A percentile compares a stretch with the other conserved stretches of the same genome.
phyloP scores from a whole-genome alignment of 2,329 filamentous ascomycete genomes.

The Ophiosphaerella herpotricha region DNA sequence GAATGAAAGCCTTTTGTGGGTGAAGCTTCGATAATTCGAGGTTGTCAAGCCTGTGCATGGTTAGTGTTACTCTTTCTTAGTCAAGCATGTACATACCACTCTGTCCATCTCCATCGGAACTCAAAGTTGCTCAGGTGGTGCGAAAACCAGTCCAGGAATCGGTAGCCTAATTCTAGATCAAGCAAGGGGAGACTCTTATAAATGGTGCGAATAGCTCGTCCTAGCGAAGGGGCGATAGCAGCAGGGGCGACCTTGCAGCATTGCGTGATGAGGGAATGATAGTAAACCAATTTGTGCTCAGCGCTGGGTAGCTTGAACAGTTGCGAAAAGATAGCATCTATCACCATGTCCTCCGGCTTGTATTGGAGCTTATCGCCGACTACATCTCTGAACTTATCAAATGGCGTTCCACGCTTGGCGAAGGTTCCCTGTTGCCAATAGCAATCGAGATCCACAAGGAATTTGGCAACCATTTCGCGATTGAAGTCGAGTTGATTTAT shows the following conservation, averaged over 20 bases:
- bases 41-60: conserved; percentile 68
- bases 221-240: conserved; percentile 92
- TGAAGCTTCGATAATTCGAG: conserved; percentile 76
- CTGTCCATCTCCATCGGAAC: conserved; percentile 99
- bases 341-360: conserved; percentile 96
- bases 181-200: conserved; percentile 82
- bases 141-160: conserved; percentile 96
- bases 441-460: conserved; percentile 90
- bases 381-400: conserved; percentile 78
- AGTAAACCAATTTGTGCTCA: conserved; percentile 95
- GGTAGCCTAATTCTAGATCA: conserved; percentile 83
- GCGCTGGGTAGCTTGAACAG: conserved; percentile 84
- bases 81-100: conserved; percentile 67
- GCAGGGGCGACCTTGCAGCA: conserved; percentile 94
- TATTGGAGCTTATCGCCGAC: conserved; percentile 75
- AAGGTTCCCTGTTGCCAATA: conserved; percentile 92
- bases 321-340: conserved; percentile 98
- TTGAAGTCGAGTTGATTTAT: conserved; percentile 96
- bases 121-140: conserved; percentile 99
- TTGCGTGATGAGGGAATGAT: conserved; percentile 92
- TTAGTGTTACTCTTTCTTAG: conserved; percentile 10
- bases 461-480: conserved; percentile 81
- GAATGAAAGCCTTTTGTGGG: conserved; percentile 91
- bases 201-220: conserved; percentile 87
- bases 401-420: conserved; percentile 88